phyloP scores from a whole-genome alignment of 768 basidiomycete species.

The Cyathus striatus region DNA sequence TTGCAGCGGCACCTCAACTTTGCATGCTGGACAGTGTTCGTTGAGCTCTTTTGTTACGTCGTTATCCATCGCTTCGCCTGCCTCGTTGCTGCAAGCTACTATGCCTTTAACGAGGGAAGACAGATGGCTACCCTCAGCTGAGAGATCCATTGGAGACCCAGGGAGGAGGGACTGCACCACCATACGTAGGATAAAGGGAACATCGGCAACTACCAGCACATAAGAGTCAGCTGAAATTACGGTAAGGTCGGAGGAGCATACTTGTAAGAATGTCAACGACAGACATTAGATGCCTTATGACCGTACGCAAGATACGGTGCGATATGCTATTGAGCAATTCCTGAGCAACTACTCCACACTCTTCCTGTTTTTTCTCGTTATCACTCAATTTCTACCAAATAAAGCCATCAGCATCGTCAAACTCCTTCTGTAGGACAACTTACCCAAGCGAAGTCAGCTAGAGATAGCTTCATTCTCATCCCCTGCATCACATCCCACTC shows the following conservation, averaged over 20 bases:
- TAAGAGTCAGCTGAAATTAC: not conserved
- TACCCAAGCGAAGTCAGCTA: slow-evolving; percentile 50
- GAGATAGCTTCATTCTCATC: slow-evolving; percentile 50
- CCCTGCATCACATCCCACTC: slow-evolving; percentile 52
- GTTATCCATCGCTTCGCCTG: too few species aligned
- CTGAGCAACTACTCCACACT: slow-evolving; percentile 51
- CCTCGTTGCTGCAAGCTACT: slow-evolving; percentile 9
- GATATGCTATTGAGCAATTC: slow-evolving; percentile 46
- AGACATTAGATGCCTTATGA: slow-evolving; percentile 53
- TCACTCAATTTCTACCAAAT: slow-evolving; percentile 40
- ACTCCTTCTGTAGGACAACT: slow-evolving; percentile 5
- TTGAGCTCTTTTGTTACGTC: slow-evolving; percentile 31
- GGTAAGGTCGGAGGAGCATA: slow-evolving; percentile 19
- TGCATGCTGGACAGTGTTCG: slow-evolving; percentile 76
- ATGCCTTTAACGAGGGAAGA: slow-evolving; percentile 19
- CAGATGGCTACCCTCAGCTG: slow-evolving; percentile 26
- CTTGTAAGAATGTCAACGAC: slow-evolving; percentile 37
- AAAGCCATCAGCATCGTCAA: not conserved
- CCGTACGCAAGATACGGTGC: slow-evolving; percentile 44
- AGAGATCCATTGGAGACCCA: slow-evolving; percentile 37
- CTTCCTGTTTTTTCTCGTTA: slow-evolving; percentile 30
- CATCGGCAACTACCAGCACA: slow-evolving; percentile 41
- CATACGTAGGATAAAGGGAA: slow-evolving; percentile 61
- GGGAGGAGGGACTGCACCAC: slow-evolving; percentile 55
- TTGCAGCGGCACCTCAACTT: slow-evolving; percentile 50